phyloP scores from a whole-genome alignment of 192 early-diverging fungal species.

The Phycomyces blakesleeanus region DNA sequence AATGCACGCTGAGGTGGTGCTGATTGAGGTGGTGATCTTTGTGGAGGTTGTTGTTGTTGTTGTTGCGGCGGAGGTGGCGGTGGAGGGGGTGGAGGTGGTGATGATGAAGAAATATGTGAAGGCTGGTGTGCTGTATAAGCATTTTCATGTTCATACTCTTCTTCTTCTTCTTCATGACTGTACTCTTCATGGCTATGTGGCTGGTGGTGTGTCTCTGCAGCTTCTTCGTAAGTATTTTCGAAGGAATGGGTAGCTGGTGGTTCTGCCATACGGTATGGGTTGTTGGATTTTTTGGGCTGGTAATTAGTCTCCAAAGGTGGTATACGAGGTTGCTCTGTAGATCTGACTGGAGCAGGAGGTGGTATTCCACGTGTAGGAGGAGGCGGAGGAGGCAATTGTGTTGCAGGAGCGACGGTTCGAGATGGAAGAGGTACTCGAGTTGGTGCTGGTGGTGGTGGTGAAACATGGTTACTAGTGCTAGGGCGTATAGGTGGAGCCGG shows the following conservation, averaged over 20 bases:
- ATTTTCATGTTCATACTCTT: background rate
- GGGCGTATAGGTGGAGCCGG: conserved; percentile 8
- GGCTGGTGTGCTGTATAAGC: background rate
- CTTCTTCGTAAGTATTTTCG: background rate
- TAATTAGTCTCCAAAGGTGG: background rate
- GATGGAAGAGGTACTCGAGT: conserved; percentile 4
- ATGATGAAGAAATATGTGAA: too few species aligned
- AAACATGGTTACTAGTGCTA: background rate
- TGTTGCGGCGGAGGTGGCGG: conserved; percentile 13
- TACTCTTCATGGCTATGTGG: conserved; percentile 18
- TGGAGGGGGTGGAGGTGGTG: conserved; percentile 10
- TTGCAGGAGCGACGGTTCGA: background rate
- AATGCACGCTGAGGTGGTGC: conserved; percentile 6
- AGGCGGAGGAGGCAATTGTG: conserved; percentile 2
- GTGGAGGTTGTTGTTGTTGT: conserved; percentile 2
- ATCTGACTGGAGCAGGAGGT: too few species aligned
- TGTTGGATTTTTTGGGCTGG: conserved; percentile 15
- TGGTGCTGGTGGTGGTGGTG: background rate
- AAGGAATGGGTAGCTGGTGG: conserved; percentile 12
- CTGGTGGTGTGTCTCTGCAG: background rate
- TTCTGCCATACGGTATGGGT: conserved; percentile 24
- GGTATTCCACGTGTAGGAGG: background rate
- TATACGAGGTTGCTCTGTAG: background rate
- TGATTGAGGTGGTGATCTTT: conserved; percentile 10
- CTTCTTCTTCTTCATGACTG: conserved; percentile 13